Evolutionary conservation across 805 yeast species (phyloP), one percentile per base, ranked within the genome.

Genomic region (Saccharomyces mikatae): DNA sequence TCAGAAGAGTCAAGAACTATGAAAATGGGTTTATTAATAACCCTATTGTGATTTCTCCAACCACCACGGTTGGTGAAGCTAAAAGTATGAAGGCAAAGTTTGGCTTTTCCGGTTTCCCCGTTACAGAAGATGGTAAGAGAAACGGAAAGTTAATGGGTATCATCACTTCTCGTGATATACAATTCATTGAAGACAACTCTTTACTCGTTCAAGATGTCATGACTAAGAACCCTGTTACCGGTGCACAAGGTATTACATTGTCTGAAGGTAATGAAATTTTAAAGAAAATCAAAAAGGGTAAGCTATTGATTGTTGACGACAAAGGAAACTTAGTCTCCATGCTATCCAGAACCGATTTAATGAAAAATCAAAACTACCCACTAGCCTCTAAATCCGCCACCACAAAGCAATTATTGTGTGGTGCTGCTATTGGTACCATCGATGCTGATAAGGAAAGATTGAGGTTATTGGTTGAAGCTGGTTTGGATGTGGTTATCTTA

Each of bases 21-120:
- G 99, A 94, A 79, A 94, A 94, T 73, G 99, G 99, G 41, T 94
- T 94, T 79, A 94, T 94, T 70, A 87, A 86, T 67, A 94, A 89
- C 66, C 99, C 97, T 47, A 82, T 92, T 59, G 97, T 89, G 56
- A 82, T 94, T 59, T 66, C 86, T 47, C 96, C 97, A 58, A 66
- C 74, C 24, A 72, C 76, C 60, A 86, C 96, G 53, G 94, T 94
- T 63, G 87, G 84, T 57, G 88, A 91, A 70, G 87, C 89, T 60
- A 86, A 81, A 74, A 71, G 71, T 46, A 80, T 90, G 79, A 85
- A 86, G 74, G 76, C 75, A 61, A 64, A 76, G 60, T 82, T 84
- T 57, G 99, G 99, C 55, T 94, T 92, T 74, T 89, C 97, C 62
- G 95, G 97, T 54, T 94, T 90, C 87, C 99, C 99, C 63, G 96